Evolutionary conservation across 2,329 filamentous ascomycete genomes (phyloP).

Genomic region (Colletotrichum australisinense): DNA sequence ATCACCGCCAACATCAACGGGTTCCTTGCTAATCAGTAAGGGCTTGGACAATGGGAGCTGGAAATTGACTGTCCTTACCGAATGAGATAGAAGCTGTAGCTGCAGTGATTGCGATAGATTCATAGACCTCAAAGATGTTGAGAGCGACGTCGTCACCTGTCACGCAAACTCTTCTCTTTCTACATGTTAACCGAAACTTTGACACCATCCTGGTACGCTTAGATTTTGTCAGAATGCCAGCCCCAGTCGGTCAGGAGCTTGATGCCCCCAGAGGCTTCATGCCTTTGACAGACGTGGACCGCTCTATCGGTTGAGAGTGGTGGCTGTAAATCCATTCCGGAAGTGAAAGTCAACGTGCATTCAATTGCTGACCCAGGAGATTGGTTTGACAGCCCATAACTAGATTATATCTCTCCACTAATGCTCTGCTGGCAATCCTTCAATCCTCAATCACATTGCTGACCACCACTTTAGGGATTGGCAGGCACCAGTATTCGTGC

Average conservation of each 20-base stretch:
- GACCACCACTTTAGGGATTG: not conserved
- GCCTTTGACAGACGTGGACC: not conserved
- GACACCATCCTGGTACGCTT: not conserved
- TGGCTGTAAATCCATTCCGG: no score
- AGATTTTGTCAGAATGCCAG: not conserved
- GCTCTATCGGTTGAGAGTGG: not conserved
- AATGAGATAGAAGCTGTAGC: not conserved
- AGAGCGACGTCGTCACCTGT: no score
- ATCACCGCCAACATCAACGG: constrained; percentile 23
- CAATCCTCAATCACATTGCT: not conserved
- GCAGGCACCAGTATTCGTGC: not conserved
- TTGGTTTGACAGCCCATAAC: not conserved
- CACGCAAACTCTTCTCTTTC: not conserved
- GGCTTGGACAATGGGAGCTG: not conserved
- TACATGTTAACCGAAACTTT: not conserved
- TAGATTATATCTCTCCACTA: no score
- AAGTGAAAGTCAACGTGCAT: not conserved
- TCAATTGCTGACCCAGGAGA: not conserved
- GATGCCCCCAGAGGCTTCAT: not conserved
- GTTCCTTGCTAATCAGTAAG: not conserved
- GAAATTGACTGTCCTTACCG: not conserved
- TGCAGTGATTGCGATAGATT: not conserved
- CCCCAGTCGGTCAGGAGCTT: not conserved
- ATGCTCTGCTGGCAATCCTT: not conserved
- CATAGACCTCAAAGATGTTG: not conserved